Evolutionary conservation across 2,329 filamentous ascomycete species (phyloP).

Genomic region (Pseudocercospora musae): DNA sequence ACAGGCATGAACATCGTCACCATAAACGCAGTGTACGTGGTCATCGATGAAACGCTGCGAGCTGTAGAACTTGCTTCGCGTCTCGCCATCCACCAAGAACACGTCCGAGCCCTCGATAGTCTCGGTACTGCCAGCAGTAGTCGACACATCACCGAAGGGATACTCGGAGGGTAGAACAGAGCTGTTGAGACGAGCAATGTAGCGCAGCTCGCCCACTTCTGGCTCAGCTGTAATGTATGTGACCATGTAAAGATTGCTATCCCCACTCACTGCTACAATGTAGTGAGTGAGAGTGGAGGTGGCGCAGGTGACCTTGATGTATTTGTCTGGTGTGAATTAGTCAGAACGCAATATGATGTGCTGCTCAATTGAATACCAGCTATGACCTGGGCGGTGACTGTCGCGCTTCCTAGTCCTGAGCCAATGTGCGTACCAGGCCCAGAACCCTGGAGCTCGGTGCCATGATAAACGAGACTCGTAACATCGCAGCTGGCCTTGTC

Average conservation of each 20-base stretch:
- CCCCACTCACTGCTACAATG: conserved; percentile 11
- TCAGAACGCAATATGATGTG: neutral
- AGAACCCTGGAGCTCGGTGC: conserved; percentile 11
- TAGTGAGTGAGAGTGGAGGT: conserved; percentile 17
- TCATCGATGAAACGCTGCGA: conserved; percentile 69
- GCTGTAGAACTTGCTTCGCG: conserved; percentile 68
- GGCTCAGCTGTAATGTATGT: conserved; percentile 20
- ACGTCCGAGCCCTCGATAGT: conserved; percentile 54
- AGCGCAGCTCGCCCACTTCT: conserved; percentile 15
- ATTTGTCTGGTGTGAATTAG: conserved; percentile 4
- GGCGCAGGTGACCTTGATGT: conserved; percentile 17
- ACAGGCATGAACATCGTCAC: conserved; percentile 56
- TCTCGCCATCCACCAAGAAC: conserved; percentile 59
- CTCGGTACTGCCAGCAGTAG: conserved; percentile 49
- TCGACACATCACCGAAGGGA: conserved; percentile 36
- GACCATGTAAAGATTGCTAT: conserved; percentile 19
- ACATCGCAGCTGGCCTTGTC: conserved; percentile 18
- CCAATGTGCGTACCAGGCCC: conserved; percentile 15
- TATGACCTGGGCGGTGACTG: conserved; percentile 12
- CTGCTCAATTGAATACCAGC: neutral
- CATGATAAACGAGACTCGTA: conserved; percentile 12
- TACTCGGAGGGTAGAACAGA: conserved; percentile 12
- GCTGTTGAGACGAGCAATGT: conserved; percentile 17
- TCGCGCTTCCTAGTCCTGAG: conserved; percentile 13
- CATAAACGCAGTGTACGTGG: conserved; percentile 59